Percentiles rank a stretch among this genome's conserved stretches.
Conservation (phyloP, 1,284 basidiomycete species). For the Trichosporon asahii region DNA sequence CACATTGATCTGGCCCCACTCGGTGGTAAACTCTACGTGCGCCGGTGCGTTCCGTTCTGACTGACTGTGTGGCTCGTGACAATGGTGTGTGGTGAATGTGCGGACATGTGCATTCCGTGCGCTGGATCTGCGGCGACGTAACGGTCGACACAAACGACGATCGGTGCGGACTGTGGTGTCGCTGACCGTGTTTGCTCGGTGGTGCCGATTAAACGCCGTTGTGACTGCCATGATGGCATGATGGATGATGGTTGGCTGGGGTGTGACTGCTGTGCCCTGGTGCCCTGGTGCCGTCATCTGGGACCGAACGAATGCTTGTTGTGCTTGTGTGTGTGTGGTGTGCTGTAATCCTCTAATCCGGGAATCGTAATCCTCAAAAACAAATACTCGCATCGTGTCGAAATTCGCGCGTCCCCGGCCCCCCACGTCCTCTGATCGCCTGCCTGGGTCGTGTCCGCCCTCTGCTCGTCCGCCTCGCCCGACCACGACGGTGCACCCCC, state of each 20-base stretch:
- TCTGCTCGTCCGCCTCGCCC: background rate
- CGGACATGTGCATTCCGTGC: constrained; percentile 1
- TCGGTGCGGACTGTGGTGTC: background rate
- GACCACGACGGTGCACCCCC: background rate
- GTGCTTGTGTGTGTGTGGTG: background rate
- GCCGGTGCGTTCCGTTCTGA: background rate
- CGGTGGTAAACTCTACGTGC: background rate
- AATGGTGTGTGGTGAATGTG: background rate
- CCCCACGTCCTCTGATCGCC: background rate
- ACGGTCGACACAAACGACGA: background rate
- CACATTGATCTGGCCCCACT: background rate
- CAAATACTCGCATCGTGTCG: no score
- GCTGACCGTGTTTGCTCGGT: background rate
- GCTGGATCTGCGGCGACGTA: background rate
- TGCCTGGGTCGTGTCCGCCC: background rate
- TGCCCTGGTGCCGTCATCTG: constrained; percentile 4
- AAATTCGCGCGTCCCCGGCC: background rate
- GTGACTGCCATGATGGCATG: background rate
- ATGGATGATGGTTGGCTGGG: background rate
- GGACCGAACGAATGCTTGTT: background rate
- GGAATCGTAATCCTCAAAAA: background rate
- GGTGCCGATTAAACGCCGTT: constrained; percentile 2
- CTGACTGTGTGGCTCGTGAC: background rate
- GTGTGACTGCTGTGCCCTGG: background rate
- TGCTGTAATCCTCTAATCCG: constrained; percentile 1